Base-by-base conservation (phyloP, 306 rosid species). In the Rosa chinensis region DNA sequence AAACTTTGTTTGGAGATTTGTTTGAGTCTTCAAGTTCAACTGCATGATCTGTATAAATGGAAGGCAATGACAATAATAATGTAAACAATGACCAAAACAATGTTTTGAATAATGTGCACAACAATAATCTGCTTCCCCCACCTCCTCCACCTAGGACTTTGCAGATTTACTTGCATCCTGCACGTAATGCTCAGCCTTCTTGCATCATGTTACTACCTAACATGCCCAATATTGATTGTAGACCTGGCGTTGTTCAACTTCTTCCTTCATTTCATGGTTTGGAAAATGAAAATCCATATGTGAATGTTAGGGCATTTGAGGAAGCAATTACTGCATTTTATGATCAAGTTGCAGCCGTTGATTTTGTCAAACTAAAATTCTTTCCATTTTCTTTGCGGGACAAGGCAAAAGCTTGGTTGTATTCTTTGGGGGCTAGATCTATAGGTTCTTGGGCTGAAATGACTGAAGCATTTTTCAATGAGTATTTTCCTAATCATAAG, bases 131-230 rank as follows among this genome's bases (percentile, higher is more conserved):
- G 9, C 61, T 3, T 5, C 61, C 61, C 4, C 61, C 61, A 18
- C 61, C 25, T 5, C 42, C 69, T 0, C 35, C 35, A 32, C 8
- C 7, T 32, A 63, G 43, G 28, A 63, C n/a, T 28, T 63, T 63
- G 39, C 18, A 63, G 8, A 63, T 8, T 12, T 21, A 39, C 4
- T 25, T 28, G 44, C 1, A 47, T 50, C 45, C 21, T 4, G 7
- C 42, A 5, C 78, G 20, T 23, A 37, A 4, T 5, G 47, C 66
- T 14, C 37, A n/a, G 2, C 67, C 77, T 11, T 73, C 77, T 16
- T 73, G 77, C 32, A 53, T 73, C 16, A 53, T 73, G 55, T 77
- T 77, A n/a, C 76, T 14, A 17, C 23, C 76, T 18, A 67, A 21
- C 39, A 52, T n/a, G 17, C 55, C 66, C 6, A 25, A 69, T 12